Evolutionary conservation across 495 filamentous ascomycete species (phyloP).

Genomic region (Chaetomidium leptoderma): DNA sequence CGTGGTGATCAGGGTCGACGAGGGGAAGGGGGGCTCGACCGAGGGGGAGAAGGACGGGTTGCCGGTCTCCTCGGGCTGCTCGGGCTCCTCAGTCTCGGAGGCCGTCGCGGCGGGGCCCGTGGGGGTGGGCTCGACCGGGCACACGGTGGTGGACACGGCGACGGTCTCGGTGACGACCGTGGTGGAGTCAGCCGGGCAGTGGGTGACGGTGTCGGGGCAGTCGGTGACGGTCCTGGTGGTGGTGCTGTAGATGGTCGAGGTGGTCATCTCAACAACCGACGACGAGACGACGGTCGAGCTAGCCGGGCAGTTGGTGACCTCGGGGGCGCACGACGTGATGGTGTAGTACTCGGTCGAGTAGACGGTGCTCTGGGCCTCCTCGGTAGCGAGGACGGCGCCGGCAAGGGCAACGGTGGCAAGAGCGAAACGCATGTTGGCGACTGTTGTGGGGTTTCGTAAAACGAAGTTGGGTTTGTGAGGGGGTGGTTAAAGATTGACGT

Average conservation of each 20-base stretch:
- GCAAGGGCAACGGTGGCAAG: slow-evolving; percentile 48
- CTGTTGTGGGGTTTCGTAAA: slow-evolving; percentile 34
- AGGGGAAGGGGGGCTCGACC: neutral
- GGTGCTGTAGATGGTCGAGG: slow-evolving; percentile 49
- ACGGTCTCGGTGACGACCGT: slow-evolving; percentile 33
- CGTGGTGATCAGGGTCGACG: slow-evolving; percentile 23
- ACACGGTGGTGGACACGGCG: slow-evolving; percentile 33
- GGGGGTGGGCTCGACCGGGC: slow-evolving; percentile 31
- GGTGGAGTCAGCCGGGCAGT: slow-evolving; percentile 55
- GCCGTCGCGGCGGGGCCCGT: too few relatives aligned
- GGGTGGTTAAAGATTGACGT: slow-evolving; percentile 37
- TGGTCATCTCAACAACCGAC: slow-evolving; percentile 39
- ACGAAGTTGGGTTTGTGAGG: slow-evolving; percentile 28
- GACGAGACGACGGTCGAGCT: slow-evolving; percentile 37
- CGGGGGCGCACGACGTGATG: slow-evolving; percentile 51
- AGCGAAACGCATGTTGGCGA: slow-evolving; percentile 55
- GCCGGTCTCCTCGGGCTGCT: slow-evolving; percentile 5
- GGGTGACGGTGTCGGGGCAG: slow-evolving; percentile 54
- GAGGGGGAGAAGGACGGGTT: neutral
- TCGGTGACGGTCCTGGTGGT: slow-evolving; percentile 55
- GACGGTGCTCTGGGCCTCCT: slow-evolving; percentile 40
- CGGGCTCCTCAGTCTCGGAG: slow-evolving; percentile 22
- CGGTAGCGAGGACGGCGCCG: slow-evolving; percentile 40
- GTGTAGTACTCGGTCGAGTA: slow-evolving; percentile 55
- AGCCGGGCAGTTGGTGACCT: slow-evolving; percentile 53